Percentiles rank a stretch among this genome's conserved stretches.
These are phyloP conservation scores for Simplicillium sp. DNA, from an alignment of 2,329 filamentous ascomycete species.

Conservation along the genomic window DNA sequence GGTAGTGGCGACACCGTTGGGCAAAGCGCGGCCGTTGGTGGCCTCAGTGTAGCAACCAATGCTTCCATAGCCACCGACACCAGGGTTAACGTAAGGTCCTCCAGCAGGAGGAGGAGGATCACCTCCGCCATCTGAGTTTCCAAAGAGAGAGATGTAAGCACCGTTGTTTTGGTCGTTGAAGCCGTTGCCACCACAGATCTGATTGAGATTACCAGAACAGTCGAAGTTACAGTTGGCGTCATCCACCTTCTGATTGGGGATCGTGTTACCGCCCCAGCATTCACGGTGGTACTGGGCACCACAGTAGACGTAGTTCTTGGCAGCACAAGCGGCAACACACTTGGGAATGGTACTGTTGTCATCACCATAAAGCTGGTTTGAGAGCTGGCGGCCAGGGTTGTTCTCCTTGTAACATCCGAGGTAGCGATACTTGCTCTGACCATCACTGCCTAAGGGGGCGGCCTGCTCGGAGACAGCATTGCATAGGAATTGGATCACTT, in stretches of 20 bases:
- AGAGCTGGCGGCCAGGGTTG: constrained; percentile 42
- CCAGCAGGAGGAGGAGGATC: constrained; percentile 8
- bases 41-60: constrained; percentile 29
- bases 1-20: constrained; percentile 12
- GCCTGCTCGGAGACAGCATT: constrained; percentile 42
- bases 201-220: constrained; percentile 37
- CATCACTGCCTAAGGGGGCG: constrained; percentile 32
- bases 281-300: constrained; percentile 40
- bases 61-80: constrained; percentile 22
- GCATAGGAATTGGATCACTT: constrained; percentile 41
- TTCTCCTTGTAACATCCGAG: constrained; percentile 47
- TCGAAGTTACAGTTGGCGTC: constrained; percentile 40
- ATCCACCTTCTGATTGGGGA: constrained; percentile 32
- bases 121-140: constrained; percentile 15
- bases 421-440: constrained; percentile 40
- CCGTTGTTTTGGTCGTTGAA: constrained; percentile 18
- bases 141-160: constrained; percentile 39
- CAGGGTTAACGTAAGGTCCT: constrained; percentile 25
- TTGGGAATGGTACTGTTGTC: constrained; percentile 29
- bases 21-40: constrained; percentile 20
- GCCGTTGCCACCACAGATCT: constrained; percentile 45
- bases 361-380: constrained; percentile 29
- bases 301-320: constrained; percentile 28
- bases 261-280: constrained; percentile 43
- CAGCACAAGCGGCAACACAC: constrained; percentile 34